Evolutionary conservation across 805 yeast species (phyloP), one percentile per base, ranked within the genome.

Genomic region (Candida gorgasii): DNA sequence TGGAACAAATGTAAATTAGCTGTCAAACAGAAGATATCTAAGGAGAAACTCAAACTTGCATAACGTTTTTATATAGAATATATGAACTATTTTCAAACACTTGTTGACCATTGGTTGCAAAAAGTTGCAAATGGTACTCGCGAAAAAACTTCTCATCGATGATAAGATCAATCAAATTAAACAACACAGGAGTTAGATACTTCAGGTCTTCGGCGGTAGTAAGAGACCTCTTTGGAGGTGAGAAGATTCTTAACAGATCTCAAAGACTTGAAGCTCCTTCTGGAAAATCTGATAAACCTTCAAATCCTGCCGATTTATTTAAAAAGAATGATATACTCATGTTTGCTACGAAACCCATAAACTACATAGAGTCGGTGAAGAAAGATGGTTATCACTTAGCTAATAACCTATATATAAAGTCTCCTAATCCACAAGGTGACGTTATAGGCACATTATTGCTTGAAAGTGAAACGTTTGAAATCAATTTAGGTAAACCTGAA

Each of bases 401-500:
- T 2, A 77, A 76, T 45, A 76, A 76, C 45, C 59, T 71, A 40
- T 75, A 70, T 42, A 74, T 78, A 11, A 65, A 60, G 38, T 67
- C 79, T 1, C 75, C 75, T 2, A 58, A 63, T 46, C 48, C 58
- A 24, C 47, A 61, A 15, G 68, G 69, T 6, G 61, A 68, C 31
- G 56, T 67, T 11, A 64, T 67, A 12, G 84, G 79, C 8, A 67
- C 77, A 1, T 51, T 80, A 14, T 61, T 83, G 3, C 40, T 82
- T 8, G 75, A 76, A 53, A 79, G 67, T 52, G 89, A 84, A 52
- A 75, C 82, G 1, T 78, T 80, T 47, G 84, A 82, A 53, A 72
- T 85, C 30, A 75, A 80, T 50, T 55, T 84, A 33, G 51, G 67
- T 16, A 48, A 40, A 14, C 44, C 40, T 17, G 14, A 35, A 22